phyloP scores from a whole-genome alignment of 2,329 filamentous ascomycete species.

The Teratosphaeriaceae sp. region DNA sequence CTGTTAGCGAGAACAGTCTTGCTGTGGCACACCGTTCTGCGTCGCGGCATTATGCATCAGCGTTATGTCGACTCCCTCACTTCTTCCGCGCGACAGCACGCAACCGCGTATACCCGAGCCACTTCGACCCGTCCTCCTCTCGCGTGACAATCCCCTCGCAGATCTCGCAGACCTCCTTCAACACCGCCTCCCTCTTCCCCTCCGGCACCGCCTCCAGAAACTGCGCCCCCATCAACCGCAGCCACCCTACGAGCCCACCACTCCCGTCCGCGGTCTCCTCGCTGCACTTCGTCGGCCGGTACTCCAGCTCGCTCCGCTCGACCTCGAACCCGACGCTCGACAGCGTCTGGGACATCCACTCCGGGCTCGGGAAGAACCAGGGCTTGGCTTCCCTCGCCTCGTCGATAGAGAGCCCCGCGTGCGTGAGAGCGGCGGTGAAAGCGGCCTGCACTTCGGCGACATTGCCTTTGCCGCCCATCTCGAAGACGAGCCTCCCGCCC shows the following conservation, averaged over 20 bases:
- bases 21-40: too few relatives aligned
- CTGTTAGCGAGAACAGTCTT: too few relatives aligned
- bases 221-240: conserved; percentile 55
- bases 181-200: conserved; percentile 45
- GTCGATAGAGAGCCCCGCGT: conserved; percentile 46
- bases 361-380: conserved; percentile 67
- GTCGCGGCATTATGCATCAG: too few relatives aligned
- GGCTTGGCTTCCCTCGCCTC: conserved; percentile 48
- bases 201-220: conserved; percentile 49
- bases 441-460: conserved; percentile 56
- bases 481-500: conserved; percentile 56
- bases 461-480: conserved; percentile 67
- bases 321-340: conserved; percentile 38
- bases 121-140: conserved; percentile 51
- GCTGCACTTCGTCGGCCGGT: conserved; percentile 52
- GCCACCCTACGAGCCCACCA: conserved; percentile 57
- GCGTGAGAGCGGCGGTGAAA: conserved; percentile 46
- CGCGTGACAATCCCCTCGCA: conserved; percentile 50
- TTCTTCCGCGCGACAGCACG: conserved; percentile 34
- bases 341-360: conserved; percentile 44
- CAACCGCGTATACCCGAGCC: conserved; percentile 42
- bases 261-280: conserved; percentile 31
- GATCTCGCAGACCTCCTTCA: conserved; percentile 49
- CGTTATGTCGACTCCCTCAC: too few relatives aligned
- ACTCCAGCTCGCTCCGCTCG: conserved; percentile 52